Evolutionary conservation across 2,329 filamentous ascomycete species (phyloP), one percentile per base, ranked within the genome.

Genomic region (Phialophora tarda): DNA sequence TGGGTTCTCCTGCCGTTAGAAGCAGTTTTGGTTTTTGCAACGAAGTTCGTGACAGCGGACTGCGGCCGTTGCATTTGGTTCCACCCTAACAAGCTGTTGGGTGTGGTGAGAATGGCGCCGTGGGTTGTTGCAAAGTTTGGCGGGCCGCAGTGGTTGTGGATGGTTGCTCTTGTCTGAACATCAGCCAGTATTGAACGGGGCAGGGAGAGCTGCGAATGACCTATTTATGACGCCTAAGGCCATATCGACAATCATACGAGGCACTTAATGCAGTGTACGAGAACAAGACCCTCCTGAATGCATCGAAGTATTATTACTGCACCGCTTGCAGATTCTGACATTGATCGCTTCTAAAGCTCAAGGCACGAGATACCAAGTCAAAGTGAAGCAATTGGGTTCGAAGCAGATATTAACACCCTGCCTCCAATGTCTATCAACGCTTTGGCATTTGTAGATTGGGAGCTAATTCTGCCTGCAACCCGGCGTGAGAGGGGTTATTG

Each of bases 71-170:
- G 48, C 48, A 4, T 23, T 23, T 28, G 21, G 48, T 51, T 11
- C 21, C 24, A 28, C 23, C 48, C 48, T 12, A 5, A 12, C 24
- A 28, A 51, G 48, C 23, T 26, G 6, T 51, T 28, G 21, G 47
- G 24, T 6, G 48, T 28, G 23, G 48, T 28, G 11, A 26, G 17
- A 7, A 41, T 50, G 57, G 23, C 26, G 41, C 23, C 21, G 24
- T 53, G 44, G 28, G 47, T 26, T 61, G 53, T 51, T 61, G 59
- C 59, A 41, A 51, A 34, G 28, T 59, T 59, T 44, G 17, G 57
- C 34, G 24, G 26, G 41, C 38, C 41, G 17, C 41, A 30, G 57
- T 21, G 57, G 41, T 30, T 47, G 58, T 60, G 58, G 58, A 28
- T 38, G 47, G 32, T 2, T 53, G 47, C 30, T 53, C 30, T 53